A percentile compares a stretch with the other conserved stretches of the same genome.
Conservation (phyloP, 2,329 filamentous ascomycete genomes). For the Cercospora berteroae region DNA sequence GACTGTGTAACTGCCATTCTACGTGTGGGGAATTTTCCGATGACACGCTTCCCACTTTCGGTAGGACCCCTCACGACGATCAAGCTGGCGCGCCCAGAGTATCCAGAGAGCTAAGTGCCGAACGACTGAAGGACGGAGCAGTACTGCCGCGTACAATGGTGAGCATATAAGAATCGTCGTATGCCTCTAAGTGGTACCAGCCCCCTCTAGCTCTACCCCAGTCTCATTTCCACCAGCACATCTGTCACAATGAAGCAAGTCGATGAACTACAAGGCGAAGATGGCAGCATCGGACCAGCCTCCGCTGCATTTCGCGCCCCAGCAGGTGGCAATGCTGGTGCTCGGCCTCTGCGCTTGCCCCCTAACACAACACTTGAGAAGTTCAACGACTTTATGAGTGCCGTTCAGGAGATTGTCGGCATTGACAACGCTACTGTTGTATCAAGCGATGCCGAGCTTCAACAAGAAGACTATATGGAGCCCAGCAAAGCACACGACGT, state of each 20-base stretch:
- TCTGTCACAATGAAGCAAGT: conserved; percentile 15
- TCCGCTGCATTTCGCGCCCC: conserved; percentile 16
- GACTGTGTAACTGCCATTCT: not conserved
- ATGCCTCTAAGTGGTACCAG: not conserved
- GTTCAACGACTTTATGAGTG: conserved; percentile 19
- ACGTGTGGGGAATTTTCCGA: conserved; percentile 6
- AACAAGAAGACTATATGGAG: conserved; percentile 24
- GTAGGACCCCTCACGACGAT: conserved; percentile 8
- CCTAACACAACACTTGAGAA: conserved; percentile 18
- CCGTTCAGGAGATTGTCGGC: conserved; percentile 16
- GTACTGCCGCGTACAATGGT: not conserved
- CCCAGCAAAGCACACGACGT: conserved; percentile 26
- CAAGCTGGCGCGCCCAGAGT: not conserved
- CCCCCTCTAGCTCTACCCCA: not conserved
- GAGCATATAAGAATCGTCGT: not conserved
- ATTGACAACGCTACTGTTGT: conserved; percentile 24
- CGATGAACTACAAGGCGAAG: conserved; percentile 15
- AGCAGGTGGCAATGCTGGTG: conserved; percentile 9
- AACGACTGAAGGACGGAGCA: not conserved
- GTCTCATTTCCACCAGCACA: not conserved
- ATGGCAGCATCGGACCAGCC: conserved; percentile 6
- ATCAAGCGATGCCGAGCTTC: conserved; percentile 33
- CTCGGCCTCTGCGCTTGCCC: conserved; percentile 16
- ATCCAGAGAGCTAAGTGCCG: not conserved
- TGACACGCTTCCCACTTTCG: not conserved